Base-by-base conservation (phyloP, 2,329 filamentous ascomycete species). In the Sporothrix curviconia region DNA sequence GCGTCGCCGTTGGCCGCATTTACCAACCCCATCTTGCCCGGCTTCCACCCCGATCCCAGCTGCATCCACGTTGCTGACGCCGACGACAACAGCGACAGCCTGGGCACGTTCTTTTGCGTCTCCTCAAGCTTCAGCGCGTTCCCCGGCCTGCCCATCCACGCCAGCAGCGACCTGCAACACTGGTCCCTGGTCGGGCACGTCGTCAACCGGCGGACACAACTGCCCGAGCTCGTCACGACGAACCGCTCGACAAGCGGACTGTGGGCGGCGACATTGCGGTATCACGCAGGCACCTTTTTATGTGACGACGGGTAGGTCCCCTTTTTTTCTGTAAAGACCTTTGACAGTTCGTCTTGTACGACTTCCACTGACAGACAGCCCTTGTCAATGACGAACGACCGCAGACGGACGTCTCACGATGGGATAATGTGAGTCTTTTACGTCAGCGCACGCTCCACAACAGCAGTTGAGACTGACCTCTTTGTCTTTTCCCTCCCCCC, bases 51-150 rank as follows among this genome's bases (percentile, higher is more conserved):
- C 1, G 74, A 76, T 60, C 74, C 74, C 6, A 73, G 70, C 55
- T 75, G 73, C 58, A 71, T 74, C 32, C 71, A 69, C 47, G 68
- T 74, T 1, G 61, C 65, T 1, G 70, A 72, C 30, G 62, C 63
- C 47, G 66, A 75, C 50, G 63, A 70, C 11, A 43, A 72, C 28
- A 62, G 63, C 47, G 65, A 75, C 49, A 51, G 44, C 28, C 25
- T 36, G 5, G 63, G 70, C 7, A 74, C 71, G 8, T 76, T 74
- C 62, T 76, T 73, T 64, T 76, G 74, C 58, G 72, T 71, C 5
- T 71, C 70, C 0, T 75, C 73, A 2, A 73, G 69, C 49, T 77
- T 76, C 66, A 73, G 72, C 56, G 68, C 68, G 4, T 77, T 77
- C 53, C 74, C 74, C 0, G 74, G 74, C 7, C 69, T 76, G 14